Conservation (phyloP, 2,329 filamentous ascomycete species). For the Trichothecium roseum region DNA sequence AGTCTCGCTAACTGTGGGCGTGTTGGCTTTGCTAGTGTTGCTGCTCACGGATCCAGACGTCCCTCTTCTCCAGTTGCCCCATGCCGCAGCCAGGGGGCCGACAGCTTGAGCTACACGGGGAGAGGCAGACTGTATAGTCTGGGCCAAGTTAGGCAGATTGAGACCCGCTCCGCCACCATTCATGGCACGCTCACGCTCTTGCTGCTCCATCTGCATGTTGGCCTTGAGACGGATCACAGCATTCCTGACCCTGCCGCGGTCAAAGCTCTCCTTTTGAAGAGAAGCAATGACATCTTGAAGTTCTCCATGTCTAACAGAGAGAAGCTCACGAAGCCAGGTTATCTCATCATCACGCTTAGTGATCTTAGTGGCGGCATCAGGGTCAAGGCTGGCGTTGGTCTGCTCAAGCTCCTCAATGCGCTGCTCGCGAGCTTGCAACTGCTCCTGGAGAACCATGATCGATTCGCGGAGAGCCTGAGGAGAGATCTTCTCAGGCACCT, state of each 20-base stretch:
- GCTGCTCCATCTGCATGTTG: conserved; percentile 95
- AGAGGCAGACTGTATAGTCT: conserved; percentile 66
- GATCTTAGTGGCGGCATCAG: conserved; percentile 70
- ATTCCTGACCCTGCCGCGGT: conserved; percentile 73
- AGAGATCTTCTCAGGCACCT: conserved; percentile 75
- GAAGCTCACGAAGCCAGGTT: conserved; percentile 83
- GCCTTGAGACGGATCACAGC: conserved; percentile 87
- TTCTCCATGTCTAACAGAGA: conserved; percentile 83
- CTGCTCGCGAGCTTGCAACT: conserved; percentile 86
- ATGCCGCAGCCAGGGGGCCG: conserved; percentile 73
- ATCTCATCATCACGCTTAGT: conserved; percentile 92
- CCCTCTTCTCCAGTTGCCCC: conserved; percentile 83
- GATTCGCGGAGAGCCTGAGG: conserved; percentile 91
- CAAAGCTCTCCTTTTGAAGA: conserved; percentile 63
- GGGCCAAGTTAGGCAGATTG: conserved; percentile 65
- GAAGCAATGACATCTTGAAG: conserved; percentile 83
- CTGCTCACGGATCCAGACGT: conserved; percentile 39
- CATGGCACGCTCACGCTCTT: conserved; percentile 80
- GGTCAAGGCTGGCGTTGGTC: conserved; percentile 57
- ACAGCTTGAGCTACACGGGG: conserved; percentile 79
- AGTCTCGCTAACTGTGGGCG: conserved; percentile 37
- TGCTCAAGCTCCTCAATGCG: conserved; percentile 81
- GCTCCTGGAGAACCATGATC: conserved; percentile 92
- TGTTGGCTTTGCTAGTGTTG: conserved; percentile 35
- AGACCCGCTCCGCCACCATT: conserved; percentile 54